Conservation (phyloP, 208 protist species). For the Leishmania major region DNA sequence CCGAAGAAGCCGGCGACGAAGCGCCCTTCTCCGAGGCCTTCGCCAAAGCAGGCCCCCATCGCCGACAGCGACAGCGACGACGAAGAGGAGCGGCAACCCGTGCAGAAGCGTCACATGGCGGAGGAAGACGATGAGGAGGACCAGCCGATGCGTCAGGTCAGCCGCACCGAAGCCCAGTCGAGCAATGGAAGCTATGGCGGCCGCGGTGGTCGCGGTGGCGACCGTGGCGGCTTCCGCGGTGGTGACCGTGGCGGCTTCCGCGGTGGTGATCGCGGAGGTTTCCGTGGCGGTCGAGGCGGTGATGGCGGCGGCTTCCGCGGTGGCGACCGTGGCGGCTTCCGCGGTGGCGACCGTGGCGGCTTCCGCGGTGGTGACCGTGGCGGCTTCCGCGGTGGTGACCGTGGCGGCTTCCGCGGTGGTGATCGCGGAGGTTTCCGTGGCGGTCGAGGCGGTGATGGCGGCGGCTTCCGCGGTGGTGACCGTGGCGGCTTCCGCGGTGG, state of each 20-base stretch:
- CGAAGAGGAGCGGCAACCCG: slow-evolving; percentile 17
- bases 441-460: slow-evolving; percentile 36
- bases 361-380: slow-evolving; percentile 45
- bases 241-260: slow-evolving; percentile 40
- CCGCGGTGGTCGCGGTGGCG: slow-evolving; percentile 46
- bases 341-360: slow-evolving; percentile 33
- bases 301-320: slow-evolving; percentile 51
- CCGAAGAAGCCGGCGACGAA: slow-evolving; percentile 26
- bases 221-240: slow-evolving; percentile 37
- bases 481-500: slow-evolving; percentile 40
- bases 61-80: slow-evolving; percentile 41
- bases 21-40: slow-evolving; percentile 21
- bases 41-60: slow-evolving; percentile 24
- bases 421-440: slow-evolving; percentile 43
- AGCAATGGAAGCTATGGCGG: slow-evolving; percentile 36
- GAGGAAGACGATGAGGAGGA: slow-evolving; percentile 32
- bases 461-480: slow-evolving; percentile 36
- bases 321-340: slow-evolving; percentile 47
- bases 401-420: slow-evolving; percentile 41
- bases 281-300: slow-evolving; percentile 41
- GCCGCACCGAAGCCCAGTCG: slow-evolving; percentile 40
- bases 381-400: slow-evolving; percentile 45
- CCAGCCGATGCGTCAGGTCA: slow-evolving; percentile 44
- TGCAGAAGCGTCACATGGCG: slow-evolving; percentile 20
- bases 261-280: slow-evolving; percentile 33